Base-by-base conservation (phyloP, 2,329 filamentous ascomycete genomes). In the Aspergillus sp. region DNA sequence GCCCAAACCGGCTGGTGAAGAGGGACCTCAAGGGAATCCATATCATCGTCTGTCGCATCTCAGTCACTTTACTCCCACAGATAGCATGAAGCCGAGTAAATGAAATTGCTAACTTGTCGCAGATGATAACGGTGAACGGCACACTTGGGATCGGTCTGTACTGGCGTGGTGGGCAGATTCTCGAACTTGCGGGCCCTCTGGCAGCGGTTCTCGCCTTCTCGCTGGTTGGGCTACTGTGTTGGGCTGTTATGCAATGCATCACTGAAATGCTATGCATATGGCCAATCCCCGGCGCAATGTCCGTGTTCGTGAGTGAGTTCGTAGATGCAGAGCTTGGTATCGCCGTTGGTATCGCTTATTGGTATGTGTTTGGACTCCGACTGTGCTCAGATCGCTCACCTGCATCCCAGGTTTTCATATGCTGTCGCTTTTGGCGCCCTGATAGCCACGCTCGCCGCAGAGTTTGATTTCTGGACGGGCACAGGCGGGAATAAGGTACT, bases 121-220 rank as follows among this genome's bases (percentile, higher is more conserved):
- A 57, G 54, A 57, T 57, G 54, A 57, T 57, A 30, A 57, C 54
- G 13, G 46, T 57, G 7, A 57, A 57, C 23, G 54, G 54, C 2
- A 49, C 46, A 3, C 45, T 57, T 7, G 54, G 54, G 23, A 57
- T 46, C 23, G 54, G 54, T 1, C 46, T 57, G 7, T 57, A 57
- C 30, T 57, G 54, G 54, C 54, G 54, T 2, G 54, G 54, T 22
- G 54, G 54, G 7, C 54, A 57, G 46, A 57, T 57, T 6, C 28
- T 57, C 9, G 54, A 57, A 19, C 54, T 57, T 6, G 54, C 43
- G 4, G 54, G 54, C 11, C 54, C 54, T 4, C 19, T 57, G 3
- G 54, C 54, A 8, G 54, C 28, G 25, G 8, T 50, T 11, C 46
- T 57, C 11, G 48, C 54, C 6, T 57, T 57, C 30, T 17, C 49